Evolutionary conservation across 2,329 filamentous ascomycete species (phyloP), one percentile per base, ranked within the genome.

Genomic region (Juglanconis juglandina): DNA sequence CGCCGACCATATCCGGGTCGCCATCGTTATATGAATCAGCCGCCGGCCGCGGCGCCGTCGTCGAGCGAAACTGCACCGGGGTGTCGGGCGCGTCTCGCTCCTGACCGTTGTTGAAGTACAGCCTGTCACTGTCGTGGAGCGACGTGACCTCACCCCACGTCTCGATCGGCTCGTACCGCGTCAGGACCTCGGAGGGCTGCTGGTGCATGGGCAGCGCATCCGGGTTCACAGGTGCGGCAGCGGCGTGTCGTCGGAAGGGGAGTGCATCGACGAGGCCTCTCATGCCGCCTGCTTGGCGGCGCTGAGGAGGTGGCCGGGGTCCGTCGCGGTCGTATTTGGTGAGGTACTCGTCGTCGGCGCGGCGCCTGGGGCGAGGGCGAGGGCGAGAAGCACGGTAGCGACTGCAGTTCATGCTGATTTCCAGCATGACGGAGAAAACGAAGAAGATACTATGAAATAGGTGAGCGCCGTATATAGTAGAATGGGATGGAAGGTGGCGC

Each of bases 391-490:
- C 52, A 8, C 61, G 42, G 37, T 51, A 33, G 32, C 61, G 58
- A 49, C 49, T 53, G 35, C 61, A 58, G 37, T 60, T 60, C 42
- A 58, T 42, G 17, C 46, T 47, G 37, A 61, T n/a, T 48, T 89
- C 86, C 65, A 87, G 76, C 59, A 82, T 70, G 58, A 86, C 81
- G 47, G 85, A 86, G 68, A 87, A 65, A 63, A 88, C 71, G 79
- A 89, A 89, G 69, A 89, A 81, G 73, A 87, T 71, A 41, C 83
- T 86, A 42, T 30, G 47, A 35, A 11, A 24, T 39, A 41, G 24
- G 24, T 24, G 24, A 24, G 24, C 24, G 24, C 24, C 24, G 24
- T 24, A 24, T 24, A 24, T 24, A 24, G 24, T 24, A 24, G 24
- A 24, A 24, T 24, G 24, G 2, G 24, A 24, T 2, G 24, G 24